These are phyloP conservation scores for Alectoria sarmentosa DNA, from an alignment of 495 filamentous ascomycete genomes.

Conservation along the genomic window DNA sequence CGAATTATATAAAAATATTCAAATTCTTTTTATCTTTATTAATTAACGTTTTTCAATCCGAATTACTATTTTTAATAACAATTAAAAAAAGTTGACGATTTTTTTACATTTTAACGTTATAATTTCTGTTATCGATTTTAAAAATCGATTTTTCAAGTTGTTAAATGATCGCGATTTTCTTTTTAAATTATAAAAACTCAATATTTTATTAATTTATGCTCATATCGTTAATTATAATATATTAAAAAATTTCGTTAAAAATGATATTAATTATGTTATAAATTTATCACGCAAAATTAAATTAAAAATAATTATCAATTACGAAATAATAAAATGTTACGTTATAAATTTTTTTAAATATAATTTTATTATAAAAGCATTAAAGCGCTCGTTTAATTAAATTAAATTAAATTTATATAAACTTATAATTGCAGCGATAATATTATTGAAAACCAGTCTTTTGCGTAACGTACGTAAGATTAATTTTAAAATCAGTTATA, in stretches of 20 bases:
- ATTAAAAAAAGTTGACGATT: neutral
- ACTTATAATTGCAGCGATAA: no score
- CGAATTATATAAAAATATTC: no score
- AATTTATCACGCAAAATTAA: neutral
- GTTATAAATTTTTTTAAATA: neutral
- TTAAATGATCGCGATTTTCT: neutral
- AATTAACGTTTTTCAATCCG: no score
- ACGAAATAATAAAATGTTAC: neutral
- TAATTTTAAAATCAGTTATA: no score
- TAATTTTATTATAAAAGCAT: neutral
- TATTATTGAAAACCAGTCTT: no score
- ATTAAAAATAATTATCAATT: neutral
- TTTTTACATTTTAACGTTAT: neutral
- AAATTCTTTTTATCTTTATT: no score
- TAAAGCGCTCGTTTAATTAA: neutral
- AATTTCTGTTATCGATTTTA: neutral
- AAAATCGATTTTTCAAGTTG: neutral
- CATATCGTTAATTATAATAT: neutral
- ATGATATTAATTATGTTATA: neutral
- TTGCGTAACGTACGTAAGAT: no score
- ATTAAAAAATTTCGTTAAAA: neutral
- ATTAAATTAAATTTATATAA: neutral
- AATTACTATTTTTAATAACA: no score
- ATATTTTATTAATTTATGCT: neutral
- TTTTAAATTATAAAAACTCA: neutral